Conservation (phyloP, 2,329 filamentous ascomycete genomes). For the Stemphylium beticola region DNA sequence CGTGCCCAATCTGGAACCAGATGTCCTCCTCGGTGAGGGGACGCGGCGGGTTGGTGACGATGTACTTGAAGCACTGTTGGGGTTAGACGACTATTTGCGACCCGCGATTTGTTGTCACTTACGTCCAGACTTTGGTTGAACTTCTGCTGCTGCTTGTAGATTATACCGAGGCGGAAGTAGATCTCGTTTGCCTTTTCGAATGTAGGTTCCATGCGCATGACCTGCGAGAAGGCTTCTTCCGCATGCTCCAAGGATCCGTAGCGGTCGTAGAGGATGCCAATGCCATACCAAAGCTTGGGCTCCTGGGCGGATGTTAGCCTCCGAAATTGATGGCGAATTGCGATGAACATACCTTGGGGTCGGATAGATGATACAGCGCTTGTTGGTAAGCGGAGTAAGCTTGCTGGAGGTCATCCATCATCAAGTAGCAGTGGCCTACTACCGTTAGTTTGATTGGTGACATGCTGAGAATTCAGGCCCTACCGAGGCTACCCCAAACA, state of each 20-base stretch:
- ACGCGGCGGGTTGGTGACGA: conserved; percentile 88
- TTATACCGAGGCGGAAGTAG: conserved; percentile 98
- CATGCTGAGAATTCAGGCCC: conserved; percentile 31
- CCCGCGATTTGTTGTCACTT: conserved; percentile 26
- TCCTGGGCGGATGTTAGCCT: conserved; percentile 62
- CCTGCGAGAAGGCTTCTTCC: conserved; percentile 96
- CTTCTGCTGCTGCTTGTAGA: conserved; percentile 98
- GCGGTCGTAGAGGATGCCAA: conserved; percentile 94
- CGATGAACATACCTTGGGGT: conserved; percentile 74
- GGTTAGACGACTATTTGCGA: conserved; percentile 17
- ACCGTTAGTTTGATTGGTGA: conserved; percentile 17
- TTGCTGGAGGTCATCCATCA: conserved; percentile 98
- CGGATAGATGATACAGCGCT: conserved; percentile 87
- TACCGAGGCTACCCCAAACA: conserved; percentile 94
- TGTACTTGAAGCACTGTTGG: conserved; percentile 94
- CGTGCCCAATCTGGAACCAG: conserved; percentile 99
- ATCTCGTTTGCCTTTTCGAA: conserved; percentile 99
- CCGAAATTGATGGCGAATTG: conserved; percentile 4
- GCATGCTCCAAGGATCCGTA: conserved; percentile 97
- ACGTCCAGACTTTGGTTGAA: conserved; percentile 92
- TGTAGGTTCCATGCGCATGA: conserved; percentile 97
- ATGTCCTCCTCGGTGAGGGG: conserved; percentile 97
- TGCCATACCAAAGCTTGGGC: conserved; percentile 98
- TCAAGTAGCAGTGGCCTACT: conserved; percentile 92
- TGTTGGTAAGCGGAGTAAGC: conserved; percentile 97